phyloP scores from a whole-genome alignment of 2,329 filamentous ascomycete species.

The Aspergillus puulaauensis region DNA sequence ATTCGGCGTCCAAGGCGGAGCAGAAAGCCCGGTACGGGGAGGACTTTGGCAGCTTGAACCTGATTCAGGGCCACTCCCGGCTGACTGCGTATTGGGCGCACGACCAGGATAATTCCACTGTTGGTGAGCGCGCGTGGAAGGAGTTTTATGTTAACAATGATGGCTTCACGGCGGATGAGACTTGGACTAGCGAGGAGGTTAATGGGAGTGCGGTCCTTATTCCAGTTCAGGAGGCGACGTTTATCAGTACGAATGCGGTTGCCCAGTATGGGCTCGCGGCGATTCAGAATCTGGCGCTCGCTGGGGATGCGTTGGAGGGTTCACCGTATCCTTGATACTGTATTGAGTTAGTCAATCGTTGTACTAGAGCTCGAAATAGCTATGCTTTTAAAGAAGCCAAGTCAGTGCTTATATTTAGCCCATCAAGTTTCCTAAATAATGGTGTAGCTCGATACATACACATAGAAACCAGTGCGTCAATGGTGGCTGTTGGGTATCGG shows the following conservation, averaged over 20 bases:
- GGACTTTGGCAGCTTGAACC: constrained; percentile 47
- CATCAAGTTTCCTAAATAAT: too few species aligned
- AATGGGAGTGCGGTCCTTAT: constrained; percentile 47
- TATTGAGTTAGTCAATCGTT: not conserved
- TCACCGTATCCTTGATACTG: not conserved
- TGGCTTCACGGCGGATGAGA: constrained; percentile 15
- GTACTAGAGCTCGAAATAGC: not conserved
- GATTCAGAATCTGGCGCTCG: constrained; percentile 51
- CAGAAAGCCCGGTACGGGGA: constrained; percentile 55
- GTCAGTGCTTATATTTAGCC: too few species aligned
- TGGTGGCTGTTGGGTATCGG: too few species aligned
- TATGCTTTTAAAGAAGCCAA: too few species aligned
- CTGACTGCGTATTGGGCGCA: constrained; percentile 56
- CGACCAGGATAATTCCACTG: constrained; percentile 45
- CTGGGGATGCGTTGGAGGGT: not conserved
- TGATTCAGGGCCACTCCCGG: constrained; percentile 59
- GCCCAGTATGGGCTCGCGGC: constrained; percentile 59
- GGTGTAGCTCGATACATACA: too few species aligned
- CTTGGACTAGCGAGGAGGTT: constrained; percentile 26
- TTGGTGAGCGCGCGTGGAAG: constrained; percentile 54
- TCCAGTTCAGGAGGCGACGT: constrained; percentile 56
- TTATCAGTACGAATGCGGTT: constrained; percentile 58
- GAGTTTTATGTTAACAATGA: constrained; percentile 45
- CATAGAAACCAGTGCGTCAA: too few species aligned
- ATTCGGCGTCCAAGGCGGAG: constrained; percentile 49